These are phyloP conservation scores for Chloromonas sp. DNA, from an alignment of 163 green algal genomes.

Conservation along the genomic window DNA sequence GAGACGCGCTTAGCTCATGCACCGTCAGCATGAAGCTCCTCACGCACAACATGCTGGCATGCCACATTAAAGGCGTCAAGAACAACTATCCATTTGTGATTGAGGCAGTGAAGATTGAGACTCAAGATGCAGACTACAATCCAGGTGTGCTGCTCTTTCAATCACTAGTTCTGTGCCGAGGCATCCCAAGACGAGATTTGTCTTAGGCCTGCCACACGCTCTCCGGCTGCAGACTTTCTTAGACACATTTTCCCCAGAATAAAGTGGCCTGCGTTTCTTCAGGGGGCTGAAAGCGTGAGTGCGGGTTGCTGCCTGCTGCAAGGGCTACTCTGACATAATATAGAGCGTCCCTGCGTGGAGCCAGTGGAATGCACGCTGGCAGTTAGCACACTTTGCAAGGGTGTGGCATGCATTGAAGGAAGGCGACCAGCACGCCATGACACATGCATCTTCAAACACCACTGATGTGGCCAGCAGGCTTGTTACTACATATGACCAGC, in stretches of 20 bases:
- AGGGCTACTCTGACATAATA: not conserved
- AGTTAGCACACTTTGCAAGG: too few species aligned
- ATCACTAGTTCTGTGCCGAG: not conserved
- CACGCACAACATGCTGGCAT: conserved; percentile 96
- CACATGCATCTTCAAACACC: not conserved
- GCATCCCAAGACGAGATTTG: not conserved
- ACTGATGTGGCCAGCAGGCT: not conserved
- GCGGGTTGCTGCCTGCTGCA: not conserved
- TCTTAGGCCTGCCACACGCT: not conserved
- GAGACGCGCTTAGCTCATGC: too few species aligned
- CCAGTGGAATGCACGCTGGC: too few species aligned
- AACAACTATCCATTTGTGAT: conserved; percentile 92
- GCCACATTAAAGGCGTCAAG: conserved; percentile 90
- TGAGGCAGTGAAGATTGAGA: conserved; percentile 69
- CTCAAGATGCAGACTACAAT: conserved; percentile 82
- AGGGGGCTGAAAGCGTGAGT: conserved; percentile 62
- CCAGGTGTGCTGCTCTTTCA: conserved; percentile 34
- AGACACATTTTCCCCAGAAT: conserved; percentile 83
- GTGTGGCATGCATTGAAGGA: too few species aligned
- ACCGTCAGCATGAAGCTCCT: conserved; percentile 86
- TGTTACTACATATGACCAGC: too few species aligned
- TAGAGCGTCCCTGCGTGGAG: too few species aligned
- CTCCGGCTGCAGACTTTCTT: conserved; percentile 71
- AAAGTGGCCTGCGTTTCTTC: conserved; percentile 77
- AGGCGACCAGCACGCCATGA: not conserved